A percentile compares a stretch with the other conserved stretches of the same genome.
phyloP scores from a whole-genome alignment of 2,329 filamentous ascomycete genomes.

The Beauveria varroae region DNA sequence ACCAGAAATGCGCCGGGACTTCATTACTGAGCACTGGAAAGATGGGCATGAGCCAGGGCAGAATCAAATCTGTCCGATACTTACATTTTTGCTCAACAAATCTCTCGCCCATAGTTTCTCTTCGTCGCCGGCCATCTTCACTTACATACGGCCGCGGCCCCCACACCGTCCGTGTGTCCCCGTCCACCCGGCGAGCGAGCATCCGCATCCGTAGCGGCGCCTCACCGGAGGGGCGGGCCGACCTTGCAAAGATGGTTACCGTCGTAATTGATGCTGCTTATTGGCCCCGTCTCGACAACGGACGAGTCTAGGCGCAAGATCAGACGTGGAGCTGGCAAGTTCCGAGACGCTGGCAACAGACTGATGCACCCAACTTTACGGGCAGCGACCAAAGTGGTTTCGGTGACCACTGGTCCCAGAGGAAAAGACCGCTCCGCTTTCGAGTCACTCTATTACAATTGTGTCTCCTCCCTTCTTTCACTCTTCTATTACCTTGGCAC shows the following conservation, averaged over 20 bases:
- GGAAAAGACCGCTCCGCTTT: too few relatives aligned
- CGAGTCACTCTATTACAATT: too few relatives aligned
- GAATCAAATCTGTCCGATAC: too few relatives aligned
- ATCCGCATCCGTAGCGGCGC: neutral
- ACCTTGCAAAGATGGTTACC: neutral
- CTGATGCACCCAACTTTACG: too few relatives aligned
- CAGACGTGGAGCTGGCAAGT: neutral
- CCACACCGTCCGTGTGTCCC: neutral
- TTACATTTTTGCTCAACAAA: too few relatives aligned
- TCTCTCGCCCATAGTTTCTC: neutral
- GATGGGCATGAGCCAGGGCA: too few relatives aligned
- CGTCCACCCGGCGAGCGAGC: neutral
- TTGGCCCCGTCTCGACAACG: too few relatives aligned
- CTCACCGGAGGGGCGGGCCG: too few relatives aligned
- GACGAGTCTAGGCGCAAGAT: neutral
- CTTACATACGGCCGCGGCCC: neutral
- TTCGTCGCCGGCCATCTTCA: neutral
- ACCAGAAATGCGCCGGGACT: neutral
- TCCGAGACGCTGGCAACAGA: neutral
- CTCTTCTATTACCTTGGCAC: too few relatives aligned
- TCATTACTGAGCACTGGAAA: neutral
- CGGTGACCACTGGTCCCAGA: too few relatives aligned
- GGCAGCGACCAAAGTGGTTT: too few relatives aligned
- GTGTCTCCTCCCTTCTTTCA: too few relatives aligned
- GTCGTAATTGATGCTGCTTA: neutral